A percentile compares a stretch with the other conserved stretches of the same genome.
Evolutionary conservation across 768 basidiomycete species (phyloP).

Genomic region (Leccinum boreale): DNA sequence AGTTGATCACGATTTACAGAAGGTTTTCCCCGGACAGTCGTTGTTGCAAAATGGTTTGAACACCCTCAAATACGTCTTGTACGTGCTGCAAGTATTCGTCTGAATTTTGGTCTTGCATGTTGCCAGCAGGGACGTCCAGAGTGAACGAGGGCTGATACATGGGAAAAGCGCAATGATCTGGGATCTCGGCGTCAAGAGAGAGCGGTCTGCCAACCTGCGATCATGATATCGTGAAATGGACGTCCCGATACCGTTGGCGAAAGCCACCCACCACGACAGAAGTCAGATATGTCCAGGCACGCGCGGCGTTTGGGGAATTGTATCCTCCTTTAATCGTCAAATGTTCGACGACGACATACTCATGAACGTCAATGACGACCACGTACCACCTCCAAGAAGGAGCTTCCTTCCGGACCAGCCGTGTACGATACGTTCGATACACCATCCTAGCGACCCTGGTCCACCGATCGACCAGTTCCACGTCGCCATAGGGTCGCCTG

Average conservation of each 20-base stretch:
- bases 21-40: slow-evolving; percentile 7
- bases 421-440: slow-evolving; percentile 46
- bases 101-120: slow-evolving; percentile 71
- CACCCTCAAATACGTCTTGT: slow-evolving; percentile 37
- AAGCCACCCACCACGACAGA: slow-evolving; percentile 58
- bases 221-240: neutral
- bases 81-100: slow-evolving; percentile 50
- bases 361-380: slow-evolving; percentile 2
- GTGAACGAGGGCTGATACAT: slow-evolving; percentile 79
- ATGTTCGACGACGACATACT: neutral
- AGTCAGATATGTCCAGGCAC: slow-evolving; percentile 84
- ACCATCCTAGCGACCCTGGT: slow-evolving; percentile 70
- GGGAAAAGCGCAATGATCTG: slow-evolving; percentile 72
- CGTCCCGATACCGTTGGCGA: neutral
- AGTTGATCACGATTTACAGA: neutral
- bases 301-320: slow-evolving; percentile 74
- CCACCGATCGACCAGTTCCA: slow-evolving; percentile 68
- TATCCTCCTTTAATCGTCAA: slow-evolving; percentile 67
- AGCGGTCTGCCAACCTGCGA: slow-evolving; percentile 54
- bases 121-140: slow-evolving; percentile 70
- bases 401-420: slow-evolving; percentile 61
- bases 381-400: slow-evolving; percentile 72
- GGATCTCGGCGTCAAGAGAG: slow-evolving; percentile 60
- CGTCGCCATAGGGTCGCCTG: slow-evolving; percentile 74
- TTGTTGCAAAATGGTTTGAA: slow-evolving; percentile 24